A percentile compares a stretch with the other conserved stretches of the same genome.
phyloP scores from a whole-genome alignment of 176 grass and related monocot species.

The Ananas comosus region DNA sequence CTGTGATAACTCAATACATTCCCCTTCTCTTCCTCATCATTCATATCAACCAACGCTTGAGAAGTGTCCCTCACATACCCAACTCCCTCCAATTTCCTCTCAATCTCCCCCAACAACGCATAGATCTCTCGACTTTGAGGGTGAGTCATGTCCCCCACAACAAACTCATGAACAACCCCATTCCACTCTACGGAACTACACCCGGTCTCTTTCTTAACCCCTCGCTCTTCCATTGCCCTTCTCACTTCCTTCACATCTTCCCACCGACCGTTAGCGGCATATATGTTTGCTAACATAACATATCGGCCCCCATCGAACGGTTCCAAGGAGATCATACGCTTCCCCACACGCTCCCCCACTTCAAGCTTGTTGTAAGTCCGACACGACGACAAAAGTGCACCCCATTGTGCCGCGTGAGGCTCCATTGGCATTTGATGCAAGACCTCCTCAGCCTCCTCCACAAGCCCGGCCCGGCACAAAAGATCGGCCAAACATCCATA shows the following conservation, averaged over 20 bases:
- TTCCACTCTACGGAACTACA: constrained; percentile 51
- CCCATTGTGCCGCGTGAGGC: constrained; percentile 58
- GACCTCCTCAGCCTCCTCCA: constrained; percentile 40
- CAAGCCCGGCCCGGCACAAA: constrained; percentile 29
- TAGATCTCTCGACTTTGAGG: constrained; percentile 15
- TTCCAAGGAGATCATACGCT: constrained; percentile 45
- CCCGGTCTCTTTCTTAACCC: constrained; percentile 39
- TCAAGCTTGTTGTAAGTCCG: constrained; percentile 30
- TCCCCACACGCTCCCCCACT: constrained; percentile 45
- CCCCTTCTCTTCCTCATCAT: constrained; percentile 30
- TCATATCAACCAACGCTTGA: constrained; percentile 24
- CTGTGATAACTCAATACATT: constrained; percentile 25
- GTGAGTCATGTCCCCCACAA: constrained; percentile 12
- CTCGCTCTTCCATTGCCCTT: constrained; percentile 36
- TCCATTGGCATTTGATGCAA: constrained; percentile 63
- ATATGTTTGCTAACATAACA: constrained; percentile 46
- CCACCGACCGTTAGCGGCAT: constrained; percentile 38
- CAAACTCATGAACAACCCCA: constrained; percentile 25
- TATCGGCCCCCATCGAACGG: constrained; percentile 53
- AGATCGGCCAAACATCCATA: constrained; percentile 61
- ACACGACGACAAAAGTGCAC: constrained; percentile 53
- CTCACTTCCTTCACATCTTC: constrained; percentile 37
- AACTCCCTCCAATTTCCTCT: constrained; percentile 16
- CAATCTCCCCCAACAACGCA: constrained; percentile 20
- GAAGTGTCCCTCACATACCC: constrained; percentile 32